Evolutionary conservation across 1,139 yeast species (phyloP), one percentile per base, ranked within the genome.

Genomic region (Kazachstania sp.): DNA sequence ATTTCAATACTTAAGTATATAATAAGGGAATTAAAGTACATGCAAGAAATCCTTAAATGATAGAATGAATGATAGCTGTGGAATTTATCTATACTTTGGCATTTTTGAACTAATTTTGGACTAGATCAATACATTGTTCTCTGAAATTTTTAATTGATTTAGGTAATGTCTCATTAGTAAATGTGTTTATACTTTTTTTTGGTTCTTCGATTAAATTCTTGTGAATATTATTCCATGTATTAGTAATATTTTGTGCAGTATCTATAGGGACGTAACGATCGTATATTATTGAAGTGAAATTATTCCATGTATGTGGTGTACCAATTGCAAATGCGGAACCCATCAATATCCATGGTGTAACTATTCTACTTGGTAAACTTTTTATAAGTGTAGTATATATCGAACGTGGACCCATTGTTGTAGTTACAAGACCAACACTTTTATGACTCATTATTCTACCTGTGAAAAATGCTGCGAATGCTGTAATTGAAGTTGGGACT

Each of bases 391-490:
- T 49, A 7, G 55, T 53, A 26, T 53, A 15, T 3, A 53, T 15
- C 4, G 55, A 45, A 11, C 31, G 13, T 38, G 41, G 41, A 5
- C 11, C 20, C 4, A 15, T 11, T 8, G 38, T 16, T 11, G 19
- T 12, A 5, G 41, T 11, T 15, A 20, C n/a, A 12, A 26, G 16
- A n/a, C 41, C 41, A n/a, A 26, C 15, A 6, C 18, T 28, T 16
- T 38, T 38, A 11, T 18, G 41, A 6, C 32, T 23, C 18, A 59
- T 15, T 7, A 62, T 55, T 34, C 59, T 52, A 7, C 65, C 64
- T 11, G 54, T 46, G 40, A 51, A 56, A 40, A 56, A 59, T 6
- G 59, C 58, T 19, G 64, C 61, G 3, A 60, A 43, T 3, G 61
- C 51, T 5, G 55, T 19, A 12, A 56, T 47, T 8, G 57, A 35